phyloP scores from a whole-genome alignment of 1,284 basidiomycete genomes.

The Apiotrichum gamsii region DNA sequence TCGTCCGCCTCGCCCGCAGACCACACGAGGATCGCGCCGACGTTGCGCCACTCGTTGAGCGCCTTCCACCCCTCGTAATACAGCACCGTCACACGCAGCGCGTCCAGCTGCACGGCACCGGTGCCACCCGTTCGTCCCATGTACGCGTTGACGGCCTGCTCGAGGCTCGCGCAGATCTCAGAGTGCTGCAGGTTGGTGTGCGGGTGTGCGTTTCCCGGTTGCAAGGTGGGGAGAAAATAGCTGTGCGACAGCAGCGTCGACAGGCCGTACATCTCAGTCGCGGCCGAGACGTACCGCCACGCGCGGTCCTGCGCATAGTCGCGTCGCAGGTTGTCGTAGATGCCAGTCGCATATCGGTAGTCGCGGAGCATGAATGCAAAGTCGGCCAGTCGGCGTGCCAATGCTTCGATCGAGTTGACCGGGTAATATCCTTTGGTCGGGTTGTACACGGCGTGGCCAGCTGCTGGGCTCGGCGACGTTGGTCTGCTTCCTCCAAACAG shows the following conservation, averaged over 20 bases:
- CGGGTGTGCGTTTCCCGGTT: conserved; percentile 19
- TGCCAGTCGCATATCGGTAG: conserved; percentile 70
- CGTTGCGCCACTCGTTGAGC: conserved; percentile 42
- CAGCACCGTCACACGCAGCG: conserved; percentile 43
- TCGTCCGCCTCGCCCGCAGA: conserved; percentile 50
- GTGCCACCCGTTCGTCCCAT: conserved; percentile 21
- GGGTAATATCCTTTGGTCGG: conserved; percentile 48
- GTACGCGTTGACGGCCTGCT: conserved; percentile 42
- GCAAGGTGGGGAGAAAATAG: conserved; percentile 39
- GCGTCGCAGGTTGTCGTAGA: conserved; percentile 81
- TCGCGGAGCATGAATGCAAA: conserved; percentile 91
- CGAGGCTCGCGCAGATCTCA: conserved; percentile 45
- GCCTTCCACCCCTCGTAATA: conserved; percentile 47
- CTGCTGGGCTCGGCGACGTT: conserved; percentile 35
- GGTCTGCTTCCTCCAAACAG: conserved; percentile 49
- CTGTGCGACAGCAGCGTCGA: conserved; percentile 36
- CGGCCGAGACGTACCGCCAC: conserved; percentile 43
- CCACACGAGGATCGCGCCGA: conserved; percentile 38
- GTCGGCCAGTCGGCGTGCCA: conserved; percentile 71
- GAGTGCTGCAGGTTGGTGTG: conserved; percentile 43
- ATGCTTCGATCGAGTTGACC: conserved; percentile 46
- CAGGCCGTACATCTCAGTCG: conserved; percentile 49
- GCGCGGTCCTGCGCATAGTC: conserved; percentile 53
- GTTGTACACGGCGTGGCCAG: conserved; percentile 34
- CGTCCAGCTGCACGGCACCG: conserved; percentile 44